A percentile compares a stretch with the other conserved stretches of the same genome.
Evolutionary conservation across 1,284 basidiomycete genomes (phyloP).

Genomic region (Tilletia indica): DNA sequence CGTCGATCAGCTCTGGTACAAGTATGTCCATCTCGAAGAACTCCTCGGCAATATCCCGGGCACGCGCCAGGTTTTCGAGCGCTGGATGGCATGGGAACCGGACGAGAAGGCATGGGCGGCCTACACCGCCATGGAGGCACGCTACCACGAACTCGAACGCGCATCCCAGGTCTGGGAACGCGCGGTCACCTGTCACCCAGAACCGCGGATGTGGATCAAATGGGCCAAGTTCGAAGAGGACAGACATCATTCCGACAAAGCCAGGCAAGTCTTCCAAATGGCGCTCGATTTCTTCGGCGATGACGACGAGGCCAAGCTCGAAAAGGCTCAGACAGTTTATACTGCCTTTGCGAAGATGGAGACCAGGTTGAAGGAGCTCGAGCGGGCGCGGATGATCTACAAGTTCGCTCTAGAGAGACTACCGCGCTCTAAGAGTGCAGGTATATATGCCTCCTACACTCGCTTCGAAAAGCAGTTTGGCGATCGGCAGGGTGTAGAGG

Average conservation of each 20-base stretch:
- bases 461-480: slow-evolving; percentile 99
- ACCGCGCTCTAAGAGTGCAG: slow-evolving; percentile 81
- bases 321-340: slow-evolving; percentile 94
- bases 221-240: slow-evolving; percentile 98
- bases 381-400: slow-evolving; percentile 93
- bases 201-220: slow-evolving; percentile 92
- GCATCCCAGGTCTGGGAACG: slow-evolving; percentile 91
- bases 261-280: slow-evolving; percentile 92
- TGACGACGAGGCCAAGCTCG: slow-evolving; percentile 84
- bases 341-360: slow-evolving; percentile 98
- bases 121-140: slow-evolving; percentile 92
- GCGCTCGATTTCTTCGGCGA: slow-evolving; percentile 96
- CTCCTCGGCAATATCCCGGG: slow-evolving; percentile 92
- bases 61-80: slow-evolving; percentile 93
- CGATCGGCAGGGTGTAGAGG: slow-evolving; percentile 79
- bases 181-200: slow-evolving; percentile 87
- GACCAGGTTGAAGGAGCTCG: slow-evolving; percentile 89
- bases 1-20: slow-evolving; percentile 86
- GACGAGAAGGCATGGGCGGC: slow-evolving; percentile 99
- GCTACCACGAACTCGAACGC: slow-evolving; percentile 86
- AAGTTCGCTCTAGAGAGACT: slow-evolving; percentile 91
- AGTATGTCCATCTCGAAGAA: slow-evolving; percentile 97
- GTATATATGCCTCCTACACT: slow-evolving; percentile 84
- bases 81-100: slow-evolving; percentile 99
- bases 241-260: slow-evolving; percentile 81